These are phyloP conservation scores for Debaryomycetaceae sp. DNA, from an alignment of 1,139 yeast genomes.

Conservation along the genomic window DNA sequence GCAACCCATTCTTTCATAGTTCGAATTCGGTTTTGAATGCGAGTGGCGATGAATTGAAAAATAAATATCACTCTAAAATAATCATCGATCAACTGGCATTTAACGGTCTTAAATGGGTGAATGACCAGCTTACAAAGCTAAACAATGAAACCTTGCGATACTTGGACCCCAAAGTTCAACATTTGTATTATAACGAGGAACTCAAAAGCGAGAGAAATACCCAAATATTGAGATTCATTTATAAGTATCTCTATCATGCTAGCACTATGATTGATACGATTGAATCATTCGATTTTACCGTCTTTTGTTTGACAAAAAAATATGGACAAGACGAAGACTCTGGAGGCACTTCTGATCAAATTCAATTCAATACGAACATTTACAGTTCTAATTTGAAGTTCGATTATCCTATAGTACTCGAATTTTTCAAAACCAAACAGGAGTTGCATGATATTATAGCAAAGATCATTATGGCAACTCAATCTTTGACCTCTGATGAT, in stretches of 20 bases:
- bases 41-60: constrained; percentile 46
- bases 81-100: constrained; percentile 50
- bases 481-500: constrained; percentile 66
- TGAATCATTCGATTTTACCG: constrained; percentile 63
- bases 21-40: constrained; percentile 37
- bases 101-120: constrained; percentile 30
- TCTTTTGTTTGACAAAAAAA: constrained; percentile 42
- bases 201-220: constrained; percentile 49
- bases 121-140: constrained; percentile 35
- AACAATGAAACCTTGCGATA: constrained; percentile 39
- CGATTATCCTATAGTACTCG: constrained; percentile 64
- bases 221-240: constrained; percentile 49
- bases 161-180: constrained; percentile 35
- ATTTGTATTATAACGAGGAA: constrained; percentile 27
- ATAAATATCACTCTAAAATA: constrained; percentile 41
- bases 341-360: constrained; percentile 3
- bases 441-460: constrained; percentile 62
- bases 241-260: constrained; percentile 49
- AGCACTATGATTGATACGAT: constrained; percentile 49
- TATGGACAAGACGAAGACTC: constrained; percentile 23
- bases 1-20: constrained; percentile 58
- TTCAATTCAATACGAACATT: not conserved
- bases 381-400: constrained; percentile 26
- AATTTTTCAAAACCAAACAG: constrained; percentile 75
- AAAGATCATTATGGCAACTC: constrained; percentile 63